Base-by-base conservation (phyloP, 2,329 filamentous ascomycete genomes). In the Aureobasidium sp. region DNA sequence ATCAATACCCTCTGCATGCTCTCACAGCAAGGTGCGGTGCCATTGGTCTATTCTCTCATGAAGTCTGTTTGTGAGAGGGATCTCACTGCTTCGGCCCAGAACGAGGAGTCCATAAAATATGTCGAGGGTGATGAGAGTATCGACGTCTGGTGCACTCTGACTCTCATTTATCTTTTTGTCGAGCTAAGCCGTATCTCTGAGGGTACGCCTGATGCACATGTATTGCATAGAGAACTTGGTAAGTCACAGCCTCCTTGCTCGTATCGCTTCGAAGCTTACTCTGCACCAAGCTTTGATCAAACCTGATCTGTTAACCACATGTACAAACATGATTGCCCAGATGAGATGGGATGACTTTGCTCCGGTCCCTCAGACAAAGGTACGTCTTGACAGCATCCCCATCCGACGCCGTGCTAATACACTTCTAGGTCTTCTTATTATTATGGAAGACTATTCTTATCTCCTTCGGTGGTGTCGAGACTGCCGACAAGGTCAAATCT, bases 371-470 rank as follows among this genome's bases (percentile, higher is more conserved):
- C 78, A 79, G 70, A 75, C 69, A 23, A 81, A 80, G 68, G 76
- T 78, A 72, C 68, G 66, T 66, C 60, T 33, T 61, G 31, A 29
- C 15, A 31, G n/a, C 20, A 36, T 13, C 2, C 5, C 13, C 31
- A 7, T 31, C 20, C 23, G 1, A 2, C 3, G 23, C 15, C 11
- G 20, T 42, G 51, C 72, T 78, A 51, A 80, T 66, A 38, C 33
- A 11, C 11, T 11, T 16, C 13, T 72, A 92, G 86, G 88, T 96
- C 47, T 89, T 97, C 63, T 83, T 98, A 10, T 83, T 98, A 2
- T 88, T 97, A 56, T 98, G 96, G 95, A 99, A 99, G 80, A 91
- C 93, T 0, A 88, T 97, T 11, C 82, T 98, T 20, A 86, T 98
- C 3, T 87, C 92, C 1, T 96, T 98, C 76, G 96, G 96, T 31